Base-by-base conservation (phyloP, 306 rosid species). In the Begonia peltatifolia region DNA sequence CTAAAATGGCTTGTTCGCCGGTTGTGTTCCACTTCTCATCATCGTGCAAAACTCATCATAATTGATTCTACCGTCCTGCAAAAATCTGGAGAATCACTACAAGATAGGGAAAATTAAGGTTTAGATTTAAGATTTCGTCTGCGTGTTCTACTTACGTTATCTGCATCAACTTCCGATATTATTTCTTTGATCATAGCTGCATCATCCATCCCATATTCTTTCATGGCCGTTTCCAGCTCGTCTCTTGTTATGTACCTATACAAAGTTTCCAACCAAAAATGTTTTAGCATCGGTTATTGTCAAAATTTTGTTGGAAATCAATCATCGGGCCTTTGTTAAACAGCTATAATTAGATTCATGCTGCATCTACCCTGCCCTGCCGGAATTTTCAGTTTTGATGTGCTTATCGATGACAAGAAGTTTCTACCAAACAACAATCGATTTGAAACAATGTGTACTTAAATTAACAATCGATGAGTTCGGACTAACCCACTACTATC, bases 1-100 rank as follows among this genome's bases (percentile, higher is more conserved):
- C 6, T 30, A 30, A 30, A 30, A 25, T 2, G 35, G 35, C 35
- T 25, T 25, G 35, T 25, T 25, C 35, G 35, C 6, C 2, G 64
- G 93, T 44, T 77, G 85, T 55, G 70, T 79, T 66, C 97, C 97
- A 71, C 87, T 89, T 58, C 79, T 84, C 95, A 89, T 89, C 97
- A 84, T 89, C 18, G 95, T 1, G 57, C 75, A 72, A 70, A 89
- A 89, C 53, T 89, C 97, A 23, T 79, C 81, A 15, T 89, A 84
- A 75, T 82, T 89, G 63, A 89, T 89, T 72, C 84, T 73, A 59
- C 97, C 95, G 61, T 88, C 97, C 95, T 88, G 76, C 49, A 59
- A 58, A 42, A 20, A 3, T 20, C 23, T 20, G 2, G 4, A 20
- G 23, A 20, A 20, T 20, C 4, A 20, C 23, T 2, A 20, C 23